Percentiles rank a stretch among this genome's conserved stretches.
Evolutionary conservation across 768 basidiomycete genomes (phyloP).

Genomic region (Russula compacta): DNA sequence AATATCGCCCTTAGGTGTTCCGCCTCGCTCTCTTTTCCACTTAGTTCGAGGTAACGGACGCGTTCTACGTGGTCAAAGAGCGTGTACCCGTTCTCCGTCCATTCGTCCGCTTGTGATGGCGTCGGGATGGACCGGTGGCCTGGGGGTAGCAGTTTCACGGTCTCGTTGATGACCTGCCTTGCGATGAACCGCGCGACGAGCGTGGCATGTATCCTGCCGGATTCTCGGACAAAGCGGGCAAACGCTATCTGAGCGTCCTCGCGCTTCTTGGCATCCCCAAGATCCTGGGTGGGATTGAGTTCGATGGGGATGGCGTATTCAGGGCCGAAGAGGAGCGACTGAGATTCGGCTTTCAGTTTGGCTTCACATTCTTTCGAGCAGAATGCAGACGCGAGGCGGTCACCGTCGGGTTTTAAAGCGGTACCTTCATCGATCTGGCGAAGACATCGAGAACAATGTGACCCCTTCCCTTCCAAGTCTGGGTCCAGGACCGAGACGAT

Average conservation of each 20-base stretch:
- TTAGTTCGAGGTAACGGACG: conserved; percentile 55
- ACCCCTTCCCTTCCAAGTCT: conserved; percentile 59
- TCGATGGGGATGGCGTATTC: conserved; percentile 49
- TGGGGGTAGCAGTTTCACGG: conserved; percentile 39
- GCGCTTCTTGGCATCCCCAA: conserved; percentile 36
- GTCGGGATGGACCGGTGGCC: conserved; percentile 17
- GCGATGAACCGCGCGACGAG: conserved; percentile 67
- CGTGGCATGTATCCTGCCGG: conserved; percentile 38
- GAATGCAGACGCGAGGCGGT: conserved; percentile 52
- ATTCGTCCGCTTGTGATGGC: conserved; percentile 21
- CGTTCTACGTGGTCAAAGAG: conserved; percentile 74
- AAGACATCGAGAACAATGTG: conserved; percentile 69
- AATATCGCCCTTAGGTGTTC: conserved; percentile 46
- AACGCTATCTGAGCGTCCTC: conserved; percentile 52
- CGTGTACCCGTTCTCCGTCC: conserved; percentile 45
- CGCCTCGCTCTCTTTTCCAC: conserved; percentile 39
- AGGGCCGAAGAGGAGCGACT: conserved; percentile 62
- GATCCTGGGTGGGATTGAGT: conserved; percentile 27
- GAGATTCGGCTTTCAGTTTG: conserved; percentile 47
- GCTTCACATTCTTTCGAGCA: conserved; percentile 64
- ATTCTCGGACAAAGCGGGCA: conserved; percentile 44
- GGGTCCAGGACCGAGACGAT: conserved; percentile 61
- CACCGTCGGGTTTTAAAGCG: conserved; percentile 38
- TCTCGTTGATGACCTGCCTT: conserved; percentile 59
- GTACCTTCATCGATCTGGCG: conserved; percentile 41